These are phyloP conservation scores for Beauveria sp. DNA, from an alignment of 2,329 filamentous ascomycete genomes.

Conservation along the genomic window DNA sequence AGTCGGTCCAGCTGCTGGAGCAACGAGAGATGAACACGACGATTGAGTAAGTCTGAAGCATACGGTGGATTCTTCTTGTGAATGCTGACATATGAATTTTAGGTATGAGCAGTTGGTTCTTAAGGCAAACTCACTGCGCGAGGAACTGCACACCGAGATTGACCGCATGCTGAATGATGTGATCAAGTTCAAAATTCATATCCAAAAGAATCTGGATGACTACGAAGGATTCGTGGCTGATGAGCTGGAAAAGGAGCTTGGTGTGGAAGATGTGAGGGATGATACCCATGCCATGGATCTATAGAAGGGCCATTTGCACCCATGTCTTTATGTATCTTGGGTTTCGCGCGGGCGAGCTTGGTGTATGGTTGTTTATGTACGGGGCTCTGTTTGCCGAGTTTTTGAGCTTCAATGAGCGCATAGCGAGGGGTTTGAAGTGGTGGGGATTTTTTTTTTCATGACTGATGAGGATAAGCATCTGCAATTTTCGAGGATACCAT, in stretches of 20 bases:
- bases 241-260: conserved; percentile 80
- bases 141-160: conserved; percentile 95
- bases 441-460: neutral
- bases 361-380: neutral
- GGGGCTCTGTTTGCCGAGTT: neutral
- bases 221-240: conserved; percentile 92
- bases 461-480: conserved; percentile 6
- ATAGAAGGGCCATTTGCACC: conserved; percentile 17
- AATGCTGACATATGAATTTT: neutral
- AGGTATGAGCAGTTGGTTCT: conserved; percentile 91
- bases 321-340: neutral
- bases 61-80: neutral
- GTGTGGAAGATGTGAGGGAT: conserved; percentile 51
- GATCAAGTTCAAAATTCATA: conserved; percentile 96
- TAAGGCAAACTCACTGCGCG: conserved; percentile 73
- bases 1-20: conserved; percentile 86
- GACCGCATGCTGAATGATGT: conserved; percentile 95
- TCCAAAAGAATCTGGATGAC: conserved; percentile 86
- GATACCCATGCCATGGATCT: conserved; percentile 46
- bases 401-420: neutral
- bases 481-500: neutral
- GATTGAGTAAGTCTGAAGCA: conserved; percentile 64
- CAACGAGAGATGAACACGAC: conserved; percentile 95
- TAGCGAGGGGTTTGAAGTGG: neutral
- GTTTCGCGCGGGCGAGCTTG: neutral